Percentiles rank a stretch among this genome's conserved stretches.
Evolutionary conservation across 129 eudicot species (phyloP).

Genomic region (Helichrysum umbraculigerum): DNA sequence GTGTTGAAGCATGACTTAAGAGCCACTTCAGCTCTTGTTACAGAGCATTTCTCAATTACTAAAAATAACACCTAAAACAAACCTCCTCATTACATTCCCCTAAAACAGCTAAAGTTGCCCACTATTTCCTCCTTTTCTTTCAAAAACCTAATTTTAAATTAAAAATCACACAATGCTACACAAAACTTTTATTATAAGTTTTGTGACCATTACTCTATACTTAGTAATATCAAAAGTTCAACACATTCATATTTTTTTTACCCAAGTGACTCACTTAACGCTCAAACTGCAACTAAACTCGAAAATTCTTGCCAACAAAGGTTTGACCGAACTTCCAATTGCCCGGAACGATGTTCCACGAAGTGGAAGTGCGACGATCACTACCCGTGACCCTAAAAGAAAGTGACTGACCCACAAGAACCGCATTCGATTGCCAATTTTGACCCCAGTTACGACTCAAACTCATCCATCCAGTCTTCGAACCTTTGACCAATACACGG

Average conservation of each 20-base stretch:
- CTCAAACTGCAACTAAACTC: conserved; percentile 28
- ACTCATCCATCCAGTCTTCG: conserved; percentile 61
- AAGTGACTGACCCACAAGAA: conserved; percentile 63
- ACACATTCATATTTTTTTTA: background rate
- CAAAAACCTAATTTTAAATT: conserved; percentile 7
- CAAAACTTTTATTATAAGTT: conserved; percentile 14
- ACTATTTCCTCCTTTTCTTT: conserved; percentile 16
- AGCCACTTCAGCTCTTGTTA: conserved; percentile 49
- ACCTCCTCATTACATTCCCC: conserved; percentile 10
- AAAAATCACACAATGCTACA: conserved; percentile 11
- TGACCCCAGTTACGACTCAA: conserved; percentile 83
- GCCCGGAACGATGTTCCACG: conserved; percentile 60
- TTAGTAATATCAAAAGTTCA: background rate
- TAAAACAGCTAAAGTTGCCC: background rate
- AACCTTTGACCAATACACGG: conserved; percentile 61
- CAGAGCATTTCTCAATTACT: conserved; percentile 15
- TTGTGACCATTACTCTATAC: conserved; percentile 3
- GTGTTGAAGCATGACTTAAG: conserved; percentile 25
- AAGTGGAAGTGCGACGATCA: conserved; percentile 68
- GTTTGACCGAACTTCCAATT: conserved; percentile 83
- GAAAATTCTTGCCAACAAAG: conserved; percentile 66
- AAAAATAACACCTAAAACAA: conserved; percentile 25
- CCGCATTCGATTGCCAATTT: conserved; percentile 68
- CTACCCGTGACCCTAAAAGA: conserved; percentile 68
- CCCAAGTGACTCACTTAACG: background rate